phyloP scores from a whole-genome alignment of 305 asterid genomes.

The Solanum hybrid region DNA sequence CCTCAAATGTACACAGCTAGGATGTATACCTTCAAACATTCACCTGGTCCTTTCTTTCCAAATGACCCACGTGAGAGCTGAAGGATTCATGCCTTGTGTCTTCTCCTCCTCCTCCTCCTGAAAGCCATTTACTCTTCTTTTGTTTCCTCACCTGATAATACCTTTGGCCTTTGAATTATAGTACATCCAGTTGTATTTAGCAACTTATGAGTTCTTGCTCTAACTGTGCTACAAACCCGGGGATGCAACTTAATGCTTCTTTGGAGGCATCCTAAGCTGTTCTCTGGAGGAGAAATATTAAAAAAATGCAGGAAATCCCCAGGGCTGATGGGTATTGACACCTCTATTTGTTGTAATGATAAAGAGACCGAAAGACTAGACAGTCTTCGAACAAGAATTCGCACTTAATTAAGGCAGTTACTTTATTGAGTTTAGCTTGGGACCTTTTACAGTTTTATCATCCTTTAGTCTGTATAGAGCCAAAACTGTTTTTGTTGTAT shows the following conservation, averaged over 20 bases:
- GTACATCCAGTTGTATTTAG: neutral
- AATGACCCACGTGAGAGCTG: neutral
- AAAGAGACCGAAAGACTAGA: neutral
- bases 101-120: neutral
- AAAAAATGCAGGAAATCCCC: neutral
- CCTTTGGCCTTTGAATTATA: neutral
- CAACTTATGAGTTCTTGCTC: neutral
- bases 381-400: neutral
- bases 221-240: neutral
- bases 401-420: neutral
- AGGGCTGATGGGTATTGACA: neutral
- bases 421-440: neutral
- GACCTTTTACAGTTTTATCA: neutral
- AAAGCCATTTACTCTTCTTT: neutral
- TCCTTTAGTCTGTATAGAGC: neutral
- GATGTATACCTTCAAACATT: neutral
- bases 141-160: neutral
- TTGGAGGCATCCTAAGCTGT: neutral
- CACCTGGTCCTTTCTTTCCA: neutral
- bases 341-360: neutral
- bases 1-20: neutral
- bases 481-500: neutral
- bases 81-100: neutral
- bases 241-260: neutral
- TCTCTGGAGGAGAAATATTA: neutral